Conservation (phyloP, 2,329 filamentous ascomycete genomes). For the Hypoxylon rubiginosum region DNA sequence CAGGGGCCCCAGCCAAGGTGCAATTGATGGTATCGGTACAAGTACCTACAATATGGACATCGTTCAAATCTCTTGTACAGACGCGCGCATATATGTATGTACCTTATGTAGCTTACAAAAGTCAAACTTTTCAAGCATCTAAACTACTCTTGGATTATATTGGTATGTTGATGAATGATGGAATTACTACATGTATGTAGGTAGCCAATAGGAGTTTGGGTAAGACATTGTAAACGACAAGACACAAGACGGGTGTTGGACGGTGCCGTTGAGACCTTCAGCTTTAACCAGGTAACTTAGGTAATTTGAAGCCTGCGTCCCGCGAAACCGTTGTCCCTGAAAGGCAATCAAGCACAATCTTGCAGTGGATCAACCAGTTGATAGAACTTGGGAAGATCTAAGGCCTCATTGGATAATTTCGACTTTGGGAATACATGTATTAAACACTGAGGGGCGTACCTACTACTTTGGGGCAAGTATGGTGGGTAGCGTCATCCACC, state of each 20-base stretch:
- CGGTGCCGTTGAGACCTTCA: slow-evolving; percentile 5
- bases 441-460: slow-evolving; percentile 13
- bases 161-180: neutral
- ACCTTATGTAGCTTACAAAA: too few species aligned
- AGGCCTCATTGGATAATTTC: slow-evolving; percentile 23
- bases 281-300: neutral
- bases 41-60: neutral
- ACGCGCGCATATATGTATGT: slow-evolving; percentile 9
- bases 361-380: slow-evolving; percentile 27
- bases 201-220: neutral
- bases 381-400: slow-evolving; percentile 19
- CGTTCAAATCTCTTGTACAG: neutral
- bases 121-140: neutral
- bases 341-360: slow-evolving; percentile 18
- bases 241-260: neutral
- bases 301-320: slow-evolving; percentile 26
- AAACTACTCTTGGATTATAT: neutral
- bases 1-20: slow-evolving; percentile 30
- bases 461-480: slow-evolving; percentile 20
- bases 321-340: slow-evolving; percentile 18
- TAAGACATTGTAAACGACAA: neutral
- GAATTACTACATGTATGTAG: neutral
- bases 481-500: slow-evolving; percentile 5
- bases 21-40: neutral
- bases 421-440: slow-evolving; percentile 15